These are phyloP conservation scores for Magnolia changhungtana DNA, from an alignment of 164 flowering plant genomes.

Conservation along the genomic window DNA sequence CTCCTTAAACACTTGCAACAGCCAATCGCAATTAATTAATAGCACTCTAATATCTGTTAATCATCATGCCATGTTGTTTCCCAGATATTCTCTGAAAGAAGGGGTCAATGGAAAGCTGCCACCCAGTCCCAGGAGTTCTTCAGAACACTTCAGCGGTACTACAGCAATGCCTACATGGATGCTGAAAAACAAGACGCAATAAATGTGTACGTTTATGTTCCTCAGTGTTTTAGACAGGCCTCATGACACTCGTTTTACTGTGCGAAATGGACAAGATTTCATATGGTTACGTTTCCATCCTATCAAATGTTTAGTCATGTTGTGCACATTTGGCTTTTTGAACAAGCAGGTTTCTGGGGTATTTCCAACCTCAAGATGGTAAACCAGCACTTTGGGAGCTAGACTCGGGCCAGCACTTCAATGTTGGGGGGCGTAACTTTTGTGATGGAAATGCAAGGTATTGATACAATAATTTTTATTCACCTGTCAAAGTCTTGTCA, in stretches of 20 bases:
- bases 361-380: conserved; percentile 79
- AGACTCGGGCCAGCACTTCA: conserved; percentile 70
- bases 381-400: conserved; percentile 89
- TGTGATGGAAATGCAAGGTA: conserved; percentile 58
- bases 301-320: not conserved
- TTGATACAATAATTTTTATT: not conserved
- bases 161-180: conserved; percentile 90
- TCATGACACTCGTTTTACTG: not conserved
- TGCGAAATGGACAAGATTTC: not conserved
- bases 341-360: conserved; percentile 75
- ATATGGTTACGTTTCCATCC: not conserved
- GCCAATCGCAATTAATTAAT: not conserved
- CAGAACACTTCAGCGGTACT: conserved; percentile 80
- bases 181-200: conserved; percentile 92
- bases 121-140: conserved; percentile 85
- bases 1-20: not conserved
- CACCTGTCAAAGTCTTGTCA: not conserved
- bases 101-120: conserved; percentile 95
- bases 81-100: conserved; percentile 82
- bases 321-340: not conserved
- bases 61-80: not conserved
- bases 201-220: conserved; percentile 61
- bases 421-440: conserved; percentile 38
- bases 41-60: not conserved
- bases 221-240: not conserved